Evolutionary conservation across 116 monocot genomes (phyloP).

Genomic region (Posidonia oceanica): DNA sequence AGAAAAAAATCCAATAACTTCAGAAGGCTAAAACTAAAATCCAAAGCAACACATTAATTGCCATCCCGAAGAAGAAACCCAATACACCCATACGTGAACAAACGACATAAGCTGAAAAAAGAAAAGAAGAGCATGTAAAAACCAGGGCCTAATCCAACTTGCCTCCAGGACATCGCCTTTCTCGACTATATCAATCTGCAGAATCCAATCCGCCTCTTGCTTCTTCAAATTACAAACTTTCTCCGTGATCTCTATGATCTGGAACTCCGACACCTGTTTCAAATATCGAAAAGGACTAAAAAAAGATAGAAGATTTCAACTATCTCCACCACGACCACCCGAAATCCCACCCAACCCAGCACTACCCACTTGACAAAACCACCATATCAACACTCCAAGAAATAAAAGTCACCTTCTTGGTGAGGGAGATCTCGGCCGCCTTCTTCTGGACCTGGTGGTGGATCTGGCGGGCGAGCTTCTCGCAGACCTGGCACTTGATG

Average conservation of each 20-base stretch:
- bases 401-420: slow-evolving; percentile 38
- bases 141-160: slow-evolving; percentile 4
- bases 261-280: slow-evolving; percentile 68
- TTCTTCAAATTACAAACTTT: slow-evolving; percentile 98
- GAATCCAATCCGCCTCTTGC: slow-evolving; percentile 96
- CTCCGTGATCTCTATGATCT: slow-evolving; percentile 95
- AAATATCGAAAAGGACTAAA: neutral
- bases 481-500: slow-evolving; percentile 91
- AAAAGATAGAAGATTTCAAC: neutral
- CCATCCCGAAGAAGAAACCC: no score
- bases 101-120: no score
- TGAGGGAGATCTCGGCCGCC: slow-evolving; percentile 38
- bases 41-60: no score
- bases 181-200: slow-evolving; percentile 90
- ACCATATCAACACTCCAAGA: neutral
- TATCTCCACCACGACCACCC: no score
- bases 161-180: slow-evolving; percentile 86
- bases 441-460: slow-evolving; percentile 54
- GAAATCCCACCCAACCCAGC: no score
- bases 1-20: no score
- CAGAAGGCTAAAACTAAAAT: no score
- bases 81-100: no score
- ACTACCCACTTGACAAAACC: neutral
- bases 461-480: slow-evolving; percentile 78
- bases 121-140: no score